Evolutionary conservation across 257 asterid species (phyloP).

Genomic region (Gardenia jasminoides): DNA sequence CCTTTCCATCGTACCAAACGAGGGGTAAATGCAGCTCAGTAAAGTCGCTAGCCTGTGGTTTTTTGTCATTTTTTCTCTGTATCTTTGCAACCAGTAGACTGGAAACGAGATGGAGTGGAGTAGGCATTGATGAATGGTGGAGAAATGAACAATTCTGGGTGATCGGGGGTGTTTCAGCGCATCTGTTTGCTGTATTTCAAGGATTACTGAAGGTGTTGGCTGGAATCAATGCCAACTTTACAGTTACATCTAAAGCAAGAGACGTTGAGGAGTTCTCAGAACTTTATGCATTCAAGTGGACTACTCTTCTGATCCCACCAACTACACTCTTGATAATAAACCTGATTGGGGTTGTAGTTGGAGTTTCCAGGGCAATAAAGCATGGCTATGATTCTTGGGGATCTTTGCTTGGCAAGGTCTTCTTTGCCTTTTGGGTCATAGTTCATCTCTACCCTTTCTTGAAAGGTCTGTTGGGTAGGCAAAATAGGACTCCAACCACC

Average conservation of each 20-base stretch:
- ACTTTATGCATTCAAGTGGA: constrained; percentile 31
- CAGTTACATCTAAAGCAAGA: constrained; percentile 29
- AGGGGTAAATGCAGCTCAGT: constrained; percentile 26
- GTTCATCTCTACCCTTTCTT: constrained; percentile 43
- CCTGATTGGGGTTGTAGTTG: constrained; percentile 34
- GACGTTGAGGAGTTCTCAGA: constrained; percentile 26
- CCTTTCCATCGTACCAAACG: too few species aligned
- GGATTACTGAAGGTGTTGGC: constrained; percentile 24
- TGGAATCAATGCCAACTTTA: constrained; percentile 25
- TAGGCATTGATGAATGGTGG: constrained; percentile 40
- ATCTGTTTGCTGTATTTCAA: constrained; percentile 37
- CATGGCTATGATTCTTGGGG: constrained; percentile 35
- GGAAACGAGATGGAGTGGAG: constrained; percentile 46
- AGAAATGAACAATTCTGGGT: constrained; percentile 46
- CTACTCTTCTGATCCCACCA: constrained; percentile 35
- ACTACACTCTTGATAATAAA: constrained; percentile 31
- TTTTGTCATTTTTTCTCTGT: constrained; percentile 30
- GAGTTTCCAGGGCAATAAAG: constrained; percentile 29
- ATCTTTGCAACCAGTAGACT: constrained; percentile 33
- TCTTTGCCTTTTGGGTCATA: constrained; percentile 39
- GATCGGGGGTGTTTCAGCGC: constrained; percentile 41
- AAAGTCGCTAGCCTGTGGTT: constrained; percentile 33
- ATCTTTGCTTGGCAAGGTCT: constrained; percentile 30
- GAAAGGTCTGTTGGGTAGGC: constrained; percentile 34
- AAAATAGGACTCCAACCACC: constrained; percentile 33